A percentile compares a stretch with the other conserved stretches of the same genome.
Conservation (phyloP, 2,329 filamentous ascomycete species). For the Microcera coccophila region DNA sequence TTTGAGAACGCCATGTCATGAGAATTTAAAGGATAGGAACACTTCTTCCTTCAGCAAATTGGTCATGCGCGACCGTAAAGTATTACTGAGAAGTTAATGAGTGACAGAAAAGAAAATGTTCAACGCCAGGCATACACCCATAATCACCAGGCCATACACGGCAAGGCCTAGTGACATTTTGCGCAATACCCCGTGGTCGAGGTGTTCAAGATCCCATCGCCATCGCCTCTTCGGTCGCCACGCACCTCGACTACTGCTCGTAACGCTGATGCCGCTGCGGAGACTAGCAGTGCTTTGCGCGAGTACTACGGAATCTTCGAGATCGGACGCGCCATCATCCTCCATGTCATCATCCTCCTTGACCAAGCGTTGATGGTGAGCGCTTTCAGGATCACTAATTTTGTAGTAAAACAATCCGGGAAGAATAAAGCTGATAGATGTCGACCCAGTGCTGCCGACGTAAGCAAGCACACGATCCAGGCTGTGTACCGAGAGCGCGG, state of each 20-base stretch:
- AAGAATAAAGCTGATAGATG: slow-evolving; percentile 93
- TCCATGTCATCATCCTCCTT: slow-evolving; percentile 89
- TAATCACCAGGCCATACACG: slow-evolving; percentile 80
- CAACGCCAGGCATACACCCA: slow-evolving; percentile 81
- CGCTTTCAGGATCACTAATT: slow-evolving; percentile 84
- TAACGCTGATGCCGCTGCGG: slow-evolving; percentile 38
- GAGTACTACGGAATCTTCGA: slow-evolving; percentile 44
- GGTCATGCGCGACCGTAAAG: slow-evolving; percentile 13
- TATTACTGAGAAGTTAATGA: slow-evolving; percentile 32
- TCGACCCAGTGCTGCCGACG: slow-evolving; percentile 90
- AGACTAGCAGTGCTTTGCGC: slow-evolving; percentile 45
- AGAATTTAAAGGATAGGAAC: slow-evolving; percentile 20
- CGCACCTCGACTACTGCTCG: slow-evolving; percentile 31
- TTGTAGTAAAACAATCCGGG: slow-evolving; percentile 98
- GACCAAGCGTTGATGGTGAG: slow-evolving; percentile 77
- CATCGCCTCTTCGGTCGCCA: slow-evolving; percentile 54
- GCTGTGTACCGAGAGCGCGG: slow-evolving; percentile 85
- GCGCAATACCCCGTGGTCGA: slow-evolving; percentile 64
- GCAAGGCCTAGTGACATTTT: slow-evolving; percentile 71
- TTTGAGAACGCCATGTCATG: slow-evolving; percentile 20
- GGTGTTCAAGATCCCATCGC: slow-evolving; percentile 58
- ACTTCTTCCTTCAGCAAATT: slow-evolving; percentile 11
- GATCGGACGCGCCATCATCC: slow-evolving; percentile 50
- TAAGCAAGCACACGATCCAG: slow-evolving; percentile 91
- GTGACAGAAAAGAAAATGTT: slow-evolving; percentile 76